Base-by-base conservation (phyloP, 78 protist species). In the Chrysochromulina parva region DNA sequence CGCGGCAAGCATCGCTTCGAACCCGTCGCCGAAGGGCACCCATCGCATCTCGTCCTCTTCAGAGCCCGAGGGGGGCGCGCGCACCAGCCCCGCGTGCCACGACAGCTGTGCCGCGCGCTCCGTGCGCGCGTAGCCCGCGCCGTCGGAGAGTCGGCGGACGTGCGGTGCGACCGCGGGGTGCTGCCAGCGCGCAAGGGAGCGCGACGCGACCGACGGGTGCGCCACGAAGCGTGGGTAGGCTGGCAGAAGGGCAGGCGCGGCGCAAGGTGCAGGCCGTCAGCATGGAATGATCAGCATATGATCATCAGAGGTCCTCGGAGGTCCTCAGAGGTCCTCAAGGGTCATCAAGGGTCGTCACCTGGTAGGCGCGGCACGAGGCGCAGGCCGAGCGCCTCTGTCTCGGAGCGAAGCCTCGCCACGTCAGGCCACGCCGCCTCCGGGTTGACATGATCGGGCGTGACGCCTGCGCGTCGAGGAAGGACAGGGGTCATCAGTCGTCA, bases 401-500 rank as follows among this genome's bases (percentile, higher is more conserved):
- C n/a, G 52, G 16, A 5, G 87, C 87, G 87, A 20, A 81, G 65
- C 19, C 20, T 10, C 66, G 13, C 67, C 66, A 55, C 26, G 38
- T 1, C 24, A 28, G 87, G 87, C 87, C 87, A 81, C 38, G 67
- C 52, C 52, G 16, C 17, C 52, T 50, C 58, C n/a, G 87, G 87
- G 66, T 81, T 81, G 66, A 81, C 87, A 66, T 81, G 87, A 52
- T 81, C 87, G 7, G 87, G 50, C 87, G 87, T 81, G 59, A 81
- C 76, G 48, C 38, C 38, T 38, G 38, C 38, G 38, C 38, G 38
- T 38, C 38, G 38, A 38, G 38, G 38, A 38, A 38, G 38, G 38
- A 38, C 38, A 38, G 38, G 38, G 38, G 38, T 38, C 38, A 38
- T 38, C 38, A 38, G 38, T 38, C 38, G 38, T 38, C 38, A 38